These are phyloP conservation scores for Rugonectria rugulosa DNA, from an alignment of 2,329 filamentous ascomycete species.

Conservation along the genomic window DNA sequence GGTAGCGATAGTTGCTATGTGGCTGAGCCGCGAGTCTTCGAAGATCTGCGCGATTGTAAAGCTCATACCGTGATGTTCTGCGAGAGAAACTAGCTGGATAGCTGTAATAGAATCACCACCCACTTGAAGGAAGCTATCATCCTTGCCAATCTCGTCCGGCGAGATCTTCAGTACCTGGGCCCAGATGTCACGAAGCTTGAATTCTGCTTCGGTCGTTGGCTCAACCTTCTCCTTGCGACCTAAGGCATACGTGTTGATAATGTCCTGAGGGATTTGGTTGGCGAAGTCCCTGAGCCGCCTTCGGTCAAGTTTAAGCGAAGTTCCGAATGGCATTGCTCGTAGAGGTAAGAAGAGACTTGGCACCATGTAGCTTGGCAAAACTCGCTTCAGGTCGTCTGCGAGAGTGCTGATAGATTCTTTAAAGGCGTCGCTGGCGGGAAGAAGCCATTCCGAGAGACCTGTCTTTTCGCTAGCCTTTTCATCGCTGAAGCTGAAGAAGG, in stretches of 20 bases:
- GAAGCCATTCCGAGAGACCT: background rate
- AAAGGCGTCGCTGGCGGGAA: background rate
- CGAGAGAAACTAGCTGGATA: conserved; percentile 49
- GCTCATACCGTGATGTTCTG: background rate
- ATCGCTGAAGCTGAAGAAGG: background rate
- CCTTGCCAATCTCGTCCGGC: conserved; percentile 44
- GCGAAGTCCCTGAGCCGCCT: background rate
- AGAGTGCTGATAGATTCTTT: background rate
- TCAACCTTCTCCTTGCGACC: background rate
- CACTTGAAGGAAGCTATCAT: conserved; percentile 57
- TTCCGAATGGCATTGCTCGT: background rate
- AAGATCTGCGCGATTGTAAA: no score
- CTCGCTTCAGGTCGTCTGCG: no score
- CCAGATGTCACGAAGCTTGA: conserved; percentile 45
- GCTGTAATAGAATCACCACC: conserved; percentile 58
- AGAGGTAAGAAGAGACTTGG: background rate
- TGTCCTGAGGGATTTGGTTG: no score
- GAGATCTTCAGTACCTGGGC: conserved; percentile 43
- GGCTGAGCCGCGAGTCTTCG: background rate
- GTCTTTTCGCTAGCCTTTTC: background rate
- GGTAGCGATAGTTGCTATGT: conserved; percentile 19
- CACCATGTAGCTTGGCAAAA: background rate
- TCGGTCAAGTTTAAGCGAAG: conserved; percentile 19
- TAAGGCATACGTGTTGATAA: no score
- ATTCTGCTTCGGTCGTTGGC: conserved; percentile 3